phyloP scores from a whole-genome alignment of 768 basidiomycete species.

The Russula sp. region DNA sequence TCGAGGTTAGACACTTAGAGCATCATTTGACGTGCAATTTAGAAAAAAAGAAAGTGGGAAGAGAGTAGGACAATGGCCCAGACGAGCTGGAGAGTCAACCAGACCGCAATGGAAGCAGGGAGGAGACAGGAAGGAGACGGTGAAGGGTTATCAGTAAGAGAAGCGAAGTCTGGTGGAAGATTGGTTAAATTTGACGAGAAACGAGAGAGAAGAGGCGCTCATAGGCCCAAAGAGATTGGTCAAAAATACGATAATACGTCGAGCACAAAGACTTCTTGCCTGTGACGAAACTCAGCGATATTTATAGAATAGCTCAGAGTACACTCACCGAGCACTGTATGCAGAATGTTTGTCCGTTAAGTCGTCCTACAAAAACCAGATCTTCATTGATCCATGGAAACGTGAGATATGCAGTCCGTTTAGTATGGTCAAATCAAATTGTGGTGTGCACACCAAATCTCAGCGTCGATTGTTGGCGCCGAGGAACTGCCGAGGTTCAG shows the following conservation, averaged over 20 bases:
- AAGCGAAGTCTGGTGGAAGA: constrained; percentile 47
- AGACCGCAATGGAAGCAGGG: constrained; percentile 59
- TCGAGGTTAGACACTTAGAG: constrained; percentile 94
- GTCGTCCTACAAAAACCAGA: no score
- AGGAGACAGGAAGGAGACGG: no score
- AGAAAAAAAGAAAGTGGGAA: constrained; percentile 69
- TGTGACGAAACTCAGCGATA: constrained; percentile 27
- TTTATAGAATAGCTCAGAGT: no score
- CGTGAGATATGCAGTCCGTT: no score
- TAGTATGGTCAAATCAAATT: no score
- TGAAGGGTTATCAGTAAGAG: constrained; percentile 34
- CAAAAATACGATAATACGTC: constrained; percentile 91
- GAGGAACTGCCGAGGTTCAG: no score
- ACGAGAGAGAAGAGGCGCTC: constrained; percentile 30
- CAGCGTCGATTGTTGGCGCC: no score
- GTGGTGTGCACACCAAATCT: no score
- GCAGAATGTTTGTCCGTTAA: no score
- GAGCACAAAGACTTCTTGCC: constrained; percentile 89
- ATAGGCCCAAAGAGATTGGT: constrained; percentile 88
- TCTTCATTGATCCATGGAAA: no score
- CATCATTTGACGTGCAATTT: constrained; percentile 90
- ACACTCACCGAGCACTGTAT: constrained; percentile 82
- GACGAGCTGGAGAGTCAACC: constrained; percentile 90
- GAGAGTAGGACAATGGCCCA: constrained; percentile 89
- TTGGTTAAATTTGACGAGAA: constrained; percentile 7